A percentile compares a stretch with the other conserved stretches of the same genome.
phyloP scores from a whole-genome alignment of 108 stramenopile species.

The Asterionellopsis glacialis region DNA sequence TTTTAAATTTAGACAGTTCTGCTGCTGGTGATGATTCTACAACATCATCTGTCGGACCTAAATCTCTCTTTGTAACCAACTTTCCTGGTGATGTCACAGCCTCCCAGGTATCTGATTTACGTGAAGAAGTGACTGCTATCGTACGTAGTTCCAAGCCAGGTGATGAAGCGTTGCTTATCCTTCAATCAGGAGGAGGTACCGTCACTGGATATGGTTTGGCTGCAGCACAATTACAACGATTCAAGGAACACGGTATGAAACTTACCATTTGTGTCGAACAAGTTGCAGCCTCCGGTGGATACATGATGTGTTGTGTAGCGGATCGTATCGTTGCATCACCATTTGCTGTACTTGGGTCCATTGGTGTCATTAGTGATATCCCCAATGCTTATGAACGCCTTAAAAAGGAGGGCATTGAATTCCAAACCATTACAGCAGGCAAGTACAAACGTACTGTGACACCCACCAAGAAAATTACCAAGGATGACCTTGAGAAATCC shows the following conservation, averaged over 20 bases:
- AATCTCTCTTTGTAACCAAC: slow-evolving; percentile 61
- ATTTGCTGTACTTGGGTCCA: slow-evolving; percentile 82
- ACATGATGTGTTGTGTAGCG: slow-evolving; percentile 85
- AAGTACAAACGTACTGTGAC: slow-evolving; percentile 90
- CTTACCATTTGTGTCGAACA: slow-evolving; percentile 93
- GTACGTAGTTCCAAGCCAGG: slow-evolving; percentile 68
- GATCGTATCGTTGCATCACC: slow-evolving; percentile 78
- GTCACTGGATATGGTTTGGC: slow-evolving; percentile 93
- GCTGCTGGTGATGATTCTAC: not conserved
- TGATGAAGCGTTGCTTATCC: slow-evolving; percentile 82
- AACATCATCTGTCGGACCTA: not conserved
- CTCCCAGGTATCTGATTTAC: slow-evolving; percentile 69
- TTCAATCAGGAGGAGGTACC: slow-evolving; percentile 90
- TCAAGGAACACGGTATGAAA: slow-evolving; percentile 72
- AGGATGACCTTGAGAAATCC: slow-evolving; percentile 80
- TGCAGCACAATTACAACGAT: slow-evolving; percentile 78
- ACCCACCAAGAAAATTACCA: slow-evolving; percentile 86
- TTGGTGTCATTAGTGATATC: slow-evolving; percentile 88
- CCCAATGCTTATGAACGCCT: slow-evolving; percentile 91
- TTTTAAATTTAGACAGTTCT: slow-evolving; percentile 40
- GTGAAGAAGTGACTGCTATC: slow-evolving; percentile 91
- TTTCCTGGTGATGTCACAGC: slow-evolving; percentile 88
- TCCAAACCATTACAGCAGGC: slow-evolving; percentile 91
- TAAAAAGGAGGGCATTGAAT: slow-evolving; percentile 88
- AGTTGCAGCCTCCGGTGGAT: slow-evolving; percentile 86